These are phyloP conservation scores for Aspergillus fumigatus DNA, from an alignment of 2,329 filamentous ascomycete genomes.

Conservation along the genomic window DNA sequence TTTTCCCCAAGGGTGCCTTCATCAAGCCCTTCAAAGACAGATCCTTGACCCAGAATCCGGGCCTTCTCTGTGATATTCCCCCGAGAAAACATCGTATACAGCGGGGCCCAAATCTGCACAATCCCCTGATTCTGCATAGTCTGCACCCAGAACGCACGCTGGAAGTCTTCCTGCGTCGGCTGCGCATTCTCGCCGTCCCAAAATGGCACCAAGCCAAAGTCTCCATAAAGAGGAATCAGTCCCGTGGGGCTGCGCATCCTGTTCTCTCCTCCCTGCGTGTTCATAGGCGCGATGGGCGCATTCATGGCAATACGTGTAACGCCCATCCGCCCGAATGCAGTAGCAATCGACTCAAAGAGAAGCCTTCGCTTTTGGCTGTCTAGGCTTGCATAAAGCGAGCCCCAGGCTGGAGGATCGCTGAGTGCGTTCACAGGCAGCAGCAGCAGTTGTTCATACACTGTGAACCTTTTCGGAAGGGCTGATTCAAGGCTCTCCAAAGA, in stretches of 20 bases:
- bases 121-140: conserved; percentile 74
- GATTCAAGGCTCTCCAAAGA: conserved; percentile 11
- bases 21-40: conserved; percentile 31
- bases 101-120: conserved; percentile 77
- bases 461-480: conserved; percentile 45
- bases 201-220: conserved; percentile 58
- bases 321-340: conserved; percentile 32
- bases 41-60: conserved; percentile 55
- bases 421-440: conserved; percentile 51
- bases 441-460: conserved; percentile 54
- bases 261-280: conserved; percentile 52
- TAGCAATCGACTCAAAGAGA: conserved; percentile 42
- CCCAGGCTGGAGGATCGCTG: conserved; percentile 24
- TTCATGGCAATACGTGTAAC: conserved; percentile 57
- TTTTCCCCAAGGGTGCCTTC: conserved; percentile 21
- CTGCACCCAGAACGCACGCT: conserved; percentile 69
- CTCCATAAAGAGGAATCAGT: conserved; percentile 65
- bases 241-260: conserved; percentile 67
- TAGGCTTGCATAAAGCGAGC: conserved; percentile 25
- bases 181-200: conserved; percentile 17
- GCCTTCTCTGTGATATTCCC: conserved; percentile 90
- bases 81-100: conserved; percentile 90
- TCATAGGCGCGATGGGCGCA: conserved; percentile 48
- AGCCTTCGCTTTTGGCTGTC: conserved; percentile 22
- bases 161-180: conserved; percentile 53